Base-by-base conservation (phyloP, 768 basidiomycete genomes). In the Suillus clintonianus region DNA sequence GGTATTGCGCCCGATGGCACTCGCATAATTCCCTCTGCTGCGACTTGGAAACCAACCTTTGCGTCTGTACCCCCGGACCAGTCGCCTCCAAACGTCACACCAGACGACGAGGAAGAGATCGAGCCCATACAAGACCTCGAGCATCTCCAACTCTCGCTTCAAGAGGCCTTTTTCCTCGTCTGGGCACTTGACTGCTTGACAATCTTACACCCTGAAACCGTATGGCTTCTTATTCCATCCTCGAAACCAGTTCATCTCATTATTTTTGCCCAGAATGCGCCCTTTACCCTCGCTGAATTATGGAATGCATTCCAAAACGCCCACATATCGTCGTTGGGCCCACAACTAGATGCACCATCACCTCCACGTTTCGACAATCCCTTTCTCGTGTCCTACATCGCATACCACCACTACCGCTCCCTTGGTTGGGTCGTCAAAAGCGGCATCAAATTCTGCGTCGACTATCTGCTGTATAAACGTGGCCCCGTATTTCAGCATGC, bases 401-500 rank as follows among this genome's bases (percentile, higher is more conserved):
- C 86, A 4, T 97, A 96, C 71, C 96, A 99, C 74, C 95, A 99
- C 76, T 99, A 92, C 72, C 87, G 96, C 17, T 95, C 95, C 4
- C 83, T 98, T 8, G 97, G 97, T 30, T 99, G 97, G 97, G 93
- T 98, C 30, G 89, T 97, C 66, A 94, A 95, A 76, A 87, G 89
- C 36, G 97, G 97, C 1, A 89, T 97, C 81, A 99, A 99, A 76
- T 99, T 99, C 77, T 98, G 95, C 70, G 91, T 91, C 42, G 97
- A 99, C 71, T 95, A 91, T 78, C 84, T 99, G 13, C 78, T 99
- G 30, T 99, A 99, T 76, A 95, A 94, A 70, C 86, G 92, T 13
- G 97, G 97, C 0, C 95, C 97, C 3, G 92, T 97, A 1, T 99
- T 99, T 75, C 81, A 89, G 5, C 97, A 99, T 75, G 96, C 97